Base-by-base conservation (phyloP, 2,329 filamentous ascomycete genomes). In the Metarhizium anisopliae region DNA sequence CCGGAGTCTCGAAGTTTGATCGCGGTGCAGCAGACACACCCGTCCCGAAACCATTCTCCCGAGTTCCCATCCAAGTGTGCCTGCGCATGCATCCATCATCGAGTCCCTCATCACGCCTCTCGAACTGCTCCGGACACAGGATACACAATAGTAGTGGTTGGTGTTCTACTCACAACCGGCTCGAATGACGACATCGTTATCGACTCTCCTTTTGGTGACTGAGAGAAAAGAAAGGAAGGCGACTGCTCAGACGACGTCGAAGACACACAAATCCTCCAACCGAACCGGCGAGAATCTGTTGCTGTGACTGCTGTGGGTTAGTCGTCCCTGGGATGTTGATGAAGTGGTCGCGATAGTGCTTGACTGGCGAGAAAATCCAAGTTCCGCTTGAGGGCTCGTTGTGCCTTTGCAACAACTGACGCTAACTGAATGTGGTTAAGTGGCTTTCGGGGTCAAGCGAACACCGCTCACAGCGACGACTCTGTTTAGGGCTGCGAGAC, bases 111-210 rank as follows among this genome's bases (percentile, higher is more conserved):
- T 50, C 47, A 13, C 51, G 35, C 45, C 53, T 54, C 43, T 54
- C 30, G 49, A 54, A 47, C 51, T 49, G 40, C 54, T 42, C 29
- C 55, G 47, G 57, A 50, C 49, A 53, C 43, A 18, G 53, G 52
- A 50, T 52, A 52, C 43, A 42, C 36, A 29, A 18, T 49, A 42
- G 47, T 36, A n/a, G 14, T 52, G 47, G 50, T 49, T 51, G 32
- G 45, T 50, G 51, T 54, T 52, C 55, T 69, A 86, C 83, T 85
- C 77, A 86, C 84, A 79, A 85, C 82, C 75, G 77, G 73, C 79
- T 86, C 84, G 77, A 86, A 86, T 54, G 56, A 58, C 74, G 83
- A 85, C 83, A 86, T 85, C 72, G 78, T 49, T 82, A 67, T 63
- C 64, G 68, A 74, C 70, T 71, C 64, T 67, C 67, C 62, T 64